Conservation (phyloP, 768 basidiomycete genomes). For the Xanthoconium purpureum region DNA sequence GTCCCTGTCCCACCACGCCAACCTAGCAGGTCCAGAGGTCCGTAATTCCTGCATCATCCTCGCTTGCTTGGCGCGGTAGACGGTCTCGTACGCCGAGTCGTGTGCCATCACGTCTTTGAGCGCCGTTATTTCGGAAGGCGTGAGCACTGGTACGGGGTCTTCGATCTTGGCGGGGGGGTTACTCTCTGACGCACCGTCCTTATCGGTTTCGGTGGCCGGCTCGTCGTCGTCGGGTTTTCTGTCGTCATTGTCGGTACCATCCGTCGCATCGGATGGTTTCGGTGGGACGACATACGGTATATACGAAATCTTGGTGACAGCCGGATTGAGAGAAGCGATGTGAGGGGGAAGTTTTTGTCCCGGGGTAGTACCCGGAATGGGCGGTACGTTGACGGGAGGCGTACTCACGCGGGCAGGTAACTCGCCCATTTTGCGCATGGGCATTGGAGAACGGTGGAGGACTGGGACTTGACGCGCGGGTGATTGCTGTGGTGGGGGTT, state of each 20-base stretch:
- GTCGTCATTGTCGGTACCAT: constrained; percentile 20
- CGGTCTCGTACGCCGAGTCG: constrained; percentile 47
- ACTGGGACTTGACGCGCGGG: constrained; percentile 19
- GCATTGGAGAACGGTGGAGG: constrained; percentile 23
- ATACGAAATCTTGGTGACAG: constrained; percentile 31
- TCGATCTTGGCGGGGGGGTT: constrained; percentile 17
- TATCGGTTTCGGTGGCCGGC: constrained; percentile 12
- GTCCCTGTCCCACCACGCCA: constrained; percentile 68
- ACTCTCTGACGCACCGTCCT: constrained; percentile 16
- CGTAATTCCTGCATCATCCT: constrained; percentile 51
- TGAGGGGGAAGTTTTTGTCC: constrained; percentile 34
- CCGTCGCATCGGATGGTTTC: constrained; percentile 19
- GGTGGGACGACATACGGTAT: constrained; percentile 22
- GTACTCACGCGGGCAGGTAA: constrained; percentile 7
- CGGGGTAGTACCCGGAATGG: constrained; percentile 27
- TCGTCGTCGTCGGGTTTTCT: constrained; percentile 18
- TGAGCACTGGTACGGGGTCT: constrained; percentile 27
- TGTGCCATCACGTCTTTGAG: constrained; percentile 37
- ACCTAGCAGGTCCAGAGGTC: constrained; percentile 39
- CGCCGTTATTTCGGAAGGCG: constrained; percentile 30
- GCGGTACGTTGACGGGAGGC: constrained; percentile 18
- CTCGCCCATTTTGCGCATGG: constrained; percentile 23
- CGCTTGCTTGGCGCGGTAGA: constrained; percentile 47
- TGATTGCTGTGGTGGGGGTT: constrained; percentile 29
- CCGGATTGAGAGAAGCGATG: constrained; percentile 31